Percentiles rank a stretch among this genome's conserved stretches.
Evolutionary conservation across 495 filamentous ascomycete genomes (phyloP).

Genomic region (Thermothielavioides terrestris): DNA sequence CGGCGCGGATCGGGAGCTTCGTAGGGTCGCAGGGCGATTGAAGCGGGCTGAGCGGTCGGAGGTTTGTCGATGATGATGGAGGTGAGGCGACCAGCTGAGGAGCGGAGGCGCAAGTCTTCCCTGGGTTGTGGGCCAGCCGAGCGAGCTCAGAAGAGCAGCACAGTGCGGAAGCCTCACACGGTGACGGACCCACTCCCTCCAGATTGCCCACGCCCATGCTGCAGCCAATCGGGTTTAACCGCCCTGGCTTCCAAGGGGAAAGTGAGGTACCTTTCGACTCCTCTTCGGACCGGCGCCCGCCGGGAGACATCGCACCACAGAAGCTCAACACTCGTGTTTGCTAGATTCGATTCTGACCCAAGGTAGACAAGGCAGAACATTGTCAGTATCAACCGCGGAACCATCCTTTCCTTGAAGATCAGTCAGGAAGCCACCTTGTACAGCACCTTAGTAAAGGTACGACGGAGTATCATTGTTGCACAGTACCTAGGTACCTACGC

Average conservation of each 20-base stretch:
- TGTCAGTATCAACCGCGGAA: too few species aligned
- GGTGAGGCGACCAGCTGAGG: conserved; percentile 7
- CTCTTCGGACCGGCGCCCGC: neutral
- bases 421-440: too few species aligned
- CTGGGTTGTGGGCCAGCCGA: neutral
- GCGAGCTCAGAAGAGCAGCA: neutral
- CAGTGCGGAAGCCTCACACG: conserved; percentile 13
- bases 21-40: conserved; percentile 23
- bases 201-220: neutral
- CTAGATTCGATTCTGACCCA: too few species aligned
- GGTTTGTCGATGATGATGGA: conserved; percentile 22
- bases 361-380: too few species aligned
- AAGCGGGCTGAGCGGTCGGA: conserved; percentile 9
- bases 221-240: conserved; percentile 2
- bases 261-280: too few species aligned
- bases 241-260: too few species aligned
- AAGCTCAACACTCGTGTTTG: too few species aligned
- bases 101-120: conserved; percentile 3
- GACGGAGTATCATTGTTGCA: too few species aligned
- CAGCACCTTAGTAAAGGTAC: too few species aligned
- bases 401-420: too few species aligned
- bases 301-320: too few species aligned
- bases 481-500: too few species aligned
- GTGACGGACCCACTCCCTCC: neutral
- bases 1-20: conserved; percentile 21